These are phyloP conservation scores for Pseudozyma pruni DNA, from an alignment of 1,284 basidiomycete species.

Conservation along the genomic window DNA sequence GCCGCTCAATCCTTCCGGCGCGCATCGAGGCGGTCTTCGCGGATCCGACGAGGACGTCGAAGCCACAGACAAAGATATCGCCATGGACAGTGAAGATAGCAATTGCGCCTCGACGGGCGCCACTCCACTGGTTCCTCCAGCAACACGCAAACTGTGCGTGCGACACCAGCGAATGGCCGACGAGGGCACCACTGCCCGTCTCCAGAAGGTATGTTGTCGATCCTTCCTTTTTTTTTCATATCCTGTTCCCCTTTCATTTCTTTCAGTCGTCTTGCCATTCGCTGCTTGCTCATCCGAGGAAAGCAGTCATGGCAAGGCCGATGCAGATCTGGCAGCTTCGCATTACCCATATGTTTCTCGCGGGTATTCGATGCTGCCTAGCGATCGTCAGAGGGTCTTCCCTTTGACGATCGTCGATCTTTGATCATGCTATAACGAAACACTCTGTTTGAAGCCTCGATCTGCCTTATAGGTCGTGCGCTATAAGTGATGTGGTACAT, in stretches of 20 bases:
- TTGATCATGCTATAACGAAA: slow-evolving; percentile 42
- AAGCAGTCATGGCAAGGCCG: neutral
- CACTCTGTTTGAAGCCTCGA: slow-evolving; percentile 66
- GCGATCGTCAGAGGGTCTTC: slow-evolving; percentile 11
- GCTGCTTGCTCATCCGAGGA: neutral
- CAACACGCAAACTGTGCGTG: slow-evolving; percentile 78
- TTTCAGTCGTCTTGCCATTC: slow-evolving; percentile 5
- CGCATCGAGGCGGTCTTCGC: slow-evolving; percentile 48
- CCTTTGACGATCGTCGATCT: slow-evolving; percentile 12
- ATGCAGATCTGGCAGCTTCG: slow-evolving; percentile 43
- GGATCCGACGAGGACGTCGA: slow-evolving; percentile 47
- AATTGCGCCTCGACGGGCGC: slow-evolving; percentile 21
- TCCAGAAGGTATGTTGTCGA: slow-evolving; percentile 80
- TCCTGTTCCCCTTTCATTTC: neutral
- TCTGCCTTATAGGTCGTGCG: slow-evolving; percentile 52
- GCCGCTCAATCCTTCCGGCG: slow-evolving; percentile 31
- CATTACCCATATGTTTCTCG: slow-evolving; percentile 14
- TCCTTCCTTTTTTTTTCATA: neutral
- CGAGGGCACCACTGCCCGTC: slow-evolving; percentile 88
- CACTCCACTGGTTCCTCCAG: slow-evolving; percentile 44
- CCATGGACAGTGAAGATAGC: slow-evolving; percentile 13
- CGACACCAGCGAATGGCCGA: slow-evolving; percentile 97
- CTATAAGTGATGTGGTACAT: slow-evolving; percentile 61
- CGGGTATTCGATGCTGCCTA: slow-evolving; percentile 33
- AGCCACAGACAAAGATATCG: slow-evolving; percentile 18